Conservation (phyloP, 2,329 filamentous ascomycete genomes). For the Penicillium glabrum region DNA sequence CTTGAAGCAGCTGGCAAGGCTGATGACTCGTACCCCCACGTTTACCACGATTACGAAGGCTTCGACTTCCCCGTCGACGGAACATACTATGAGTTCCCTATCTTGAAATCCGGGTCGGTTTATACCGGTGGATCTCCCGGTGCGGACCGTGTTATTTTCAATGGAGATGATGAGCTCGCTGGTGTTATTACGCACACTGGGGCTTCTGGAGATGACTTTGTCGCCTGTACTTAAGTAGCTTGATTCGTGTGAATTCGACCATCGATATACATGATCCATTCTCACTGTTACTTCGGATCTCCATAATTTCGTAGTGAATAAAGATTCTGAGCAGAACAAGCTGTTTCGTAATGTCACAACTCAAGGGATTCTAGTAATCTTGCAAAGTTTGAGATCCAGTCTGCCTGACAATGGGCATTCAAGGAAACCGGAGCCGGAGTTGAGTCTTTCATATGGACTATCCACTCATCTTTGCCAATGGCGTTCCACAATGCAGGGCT, state of each 20-base stretch:
- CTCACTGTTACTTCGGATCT: too few species aligned
- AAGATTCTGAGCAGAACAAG: too few species aligned
- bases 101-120: slow-evolving; percentile 48
- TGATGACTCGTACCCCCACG: slow-evolving; percentile 55
- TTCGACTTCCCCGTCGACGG: slow-evolving; percentile 59
- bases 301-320: too few species aligned
- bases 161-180: slow-evolving; percentile 55
- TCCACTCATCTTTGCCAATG: neutral
- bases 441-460: neutral
- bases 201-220: slow-evolving; percentile 67
- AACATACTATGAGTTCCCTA: slow-evolving; percentile 65
- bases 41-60: slow-evolving; percentile 63
- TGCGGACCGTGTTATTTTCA: slow-evolving; percentile 67
- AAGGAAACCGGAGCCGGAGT: neutral
- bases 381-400: neutral
- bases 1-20: slow-evolving; percentile 45
- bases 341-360: neutral
- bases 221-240: slow-evolving; percentile 50
- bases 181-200: slow-evolving; percentile 71
- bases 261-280: too few species aligned
- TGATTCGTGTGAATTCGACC: too few species aligned
- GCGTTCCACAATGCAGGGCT: neutral
- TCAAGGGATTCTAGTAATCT: neutral
- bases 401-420: neutral
- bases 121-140: slow-evolving; percentile 65